phyloP scores from a whole-genome alignment of 257 asterid species.

The Ehretia macrophylla region DNA sequence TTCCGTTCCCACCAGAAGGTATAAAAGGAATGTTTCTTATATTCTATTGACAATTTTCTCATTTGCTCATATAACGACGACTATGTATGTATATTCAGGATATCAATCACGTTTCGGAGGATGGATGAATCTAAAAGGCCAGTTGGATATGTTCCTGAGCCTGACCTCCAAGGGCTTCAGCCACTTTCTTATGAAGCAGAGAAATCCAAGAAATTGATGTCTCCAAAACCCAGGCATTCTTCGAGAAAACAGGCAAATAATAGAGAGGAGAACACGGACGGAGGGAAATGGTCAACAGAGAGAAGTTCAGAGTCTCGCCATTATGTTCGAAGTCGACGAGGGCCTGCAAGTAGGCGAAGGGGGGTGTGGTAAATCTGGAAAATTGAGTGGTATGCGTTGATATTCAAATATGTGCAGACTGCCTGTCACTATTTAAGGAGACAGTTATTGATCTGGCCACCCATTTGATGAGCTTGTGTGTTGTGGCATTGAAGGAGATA shows the following conservation, averaged over 20 bases:
- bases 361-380: slow-evolving; percentile 16
- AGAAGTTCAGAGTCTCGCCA: slow-evolving; percentile 28
- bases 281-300: neutral
- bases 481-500: no score
- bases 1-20: slow-evolving; percentile 42
- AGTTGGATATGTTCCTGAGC: slow-evolving; percentile 50
- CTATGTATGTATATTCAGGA: slow-evolving; percentile 34
- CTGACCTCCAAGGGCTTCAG: slow-evolving; percentile 71
- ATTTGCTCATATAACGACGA: no score
- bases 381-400: slow-evolving; percentile 22
- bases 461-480: no score
- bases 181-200: slow-evolving; percentile 49
- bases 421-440: neutral
- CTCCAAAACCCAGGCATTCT: slow-evolving; percentile 30
- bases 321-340: slow-evolving; percentile 38
- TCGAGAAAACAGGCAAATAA: neutral
- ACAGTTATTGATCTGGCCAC: neutral
- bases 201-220: slow-evolving; percentile 18
- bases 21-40: neutral
- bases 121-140: slow-evolving; percentile 81
- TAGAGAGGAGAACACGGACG: neutral
- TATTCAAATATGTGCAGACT: neutral
- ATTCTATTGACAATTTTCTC: neutral
- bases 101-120: slow-evolving; percentile 85
- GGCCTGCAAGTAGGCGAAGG: slow-evolving; percentile 30